A percentile compares a stretch with the other conserved stretches of the same genome.
Evolutionary conservation across 139 green algal species (phyloP).

Genomic region (Edaphochlamys debaryana): DNA sequence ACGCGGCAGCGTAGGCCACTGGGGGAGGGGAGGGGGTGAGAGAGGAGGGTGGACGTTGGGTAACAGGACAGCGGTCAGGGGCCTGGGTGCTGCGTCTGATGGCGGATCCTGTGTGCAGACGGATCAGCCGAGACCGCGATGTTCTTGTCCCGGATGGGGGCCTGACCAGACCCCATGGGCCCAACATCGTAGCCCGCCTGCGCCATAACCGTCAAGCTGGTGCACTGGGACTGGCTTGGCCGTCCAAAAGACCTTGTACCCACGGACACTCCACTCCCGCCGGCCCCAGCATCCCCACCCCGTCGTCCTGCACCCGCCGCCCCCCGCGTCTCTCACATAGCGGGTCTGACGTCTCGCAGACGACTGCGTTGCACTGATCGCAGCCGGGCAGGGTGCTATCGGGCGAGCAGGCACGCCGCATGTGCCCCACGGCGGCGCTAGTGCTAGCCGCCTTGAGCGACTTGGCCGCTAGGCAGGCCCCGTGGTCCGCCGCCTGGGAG

Average conservation of each 20-base stretch:
- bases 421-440: neutral
- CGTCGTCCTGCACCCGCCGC: too few relatives aligned
- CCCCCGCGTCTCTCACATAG: constrained; percentile 29
- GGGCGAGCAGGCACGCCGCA: neutral
- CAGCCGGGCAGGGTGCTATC: neutral
- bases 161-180: too few relatives aligned
- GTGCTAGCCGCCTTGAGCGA: neutral
- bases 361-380: neutral
- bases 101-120: neutral
- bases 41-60: neutral
- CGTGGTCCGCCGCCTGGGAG: neutral
- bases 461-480: neutral
- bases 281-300: too few relatives aligned
- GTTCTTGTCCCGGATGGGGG: too few relatives aligned
- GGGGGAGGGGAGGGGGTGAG: neutral
- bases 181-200: too few relatives aligned
- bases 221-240: too few relatives aligned
- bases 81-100: too few relatives aligned
- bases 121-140: neutral
- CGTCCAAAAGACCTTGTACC: too few relatives aligned
- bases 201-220: too few relatives aligned
- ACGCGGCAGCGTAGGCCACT: constrained; percentile 26
- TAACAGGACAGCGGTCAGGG: too few relatives aligned
- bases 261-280: too few relatives aligned
- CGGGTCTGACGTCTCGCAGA: constrained; percentile 13